These are phyloP conservation scores for Scedosporium dehoogii DNA, from an alignment of 2,329 filamentous ascomycete species.

Conservation along the genomic window DNA sequence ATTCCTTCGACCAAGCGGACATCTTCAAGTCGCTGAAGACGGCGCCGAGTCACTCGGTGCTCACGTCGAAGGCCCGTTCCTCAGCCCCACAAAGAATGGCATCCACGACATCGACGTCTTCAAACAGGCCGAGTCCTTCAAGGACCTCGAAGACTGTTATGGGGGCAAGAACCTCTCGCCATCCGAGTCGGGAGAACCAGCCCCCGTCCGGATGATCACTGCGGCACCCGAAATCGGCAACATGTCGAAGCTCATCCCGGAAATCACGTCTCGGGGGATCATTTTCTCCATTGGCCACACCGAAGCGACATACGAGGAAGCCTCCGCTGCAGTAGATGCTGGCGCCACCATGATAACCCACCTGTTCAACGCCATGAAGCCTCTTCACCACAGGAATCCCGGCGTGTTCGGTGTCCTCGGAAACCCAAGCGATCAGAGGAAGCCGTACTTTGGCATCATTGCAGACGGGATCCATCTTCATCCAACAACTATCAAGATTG, in stretches of 20 bases:
- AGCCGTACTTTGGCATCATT: slow-evolving; percentile 82
- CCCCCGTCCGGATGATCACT: slow-evolving; percentile 68
- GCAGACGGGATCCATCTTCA: slow-evolving; percentile 86
- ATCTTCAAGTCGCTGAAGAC: slow-evolving; percentile 46
- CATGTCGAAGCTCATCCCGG: slow-evolving; percentile 59
- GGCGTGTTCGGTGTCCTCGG: slow-evolving; percentile 83
- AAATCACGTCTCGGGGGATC: slow-evolving; percentile 56
- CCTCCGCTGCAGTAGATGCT: slow-evolving; percentile 56
- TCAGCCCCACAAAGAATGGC: slow-evolving; percentile 74
- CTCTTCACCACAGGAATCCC: slow-evolving; percentile 82
- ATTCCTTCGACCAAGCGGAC: slow-evolving; percentile 63
- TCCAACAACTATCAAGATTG: slow-evolving; percentile 79
- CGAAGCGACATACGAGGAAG: slow-evolving; percentile 78
- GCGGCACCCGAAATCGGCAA: slow-evolving; percentile 71
- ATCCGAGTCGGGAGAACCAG: slow-evolving; percentile 21
- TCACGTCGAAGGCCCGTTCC: slow-evolving; percentile 85
- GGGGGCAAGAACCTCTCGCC: slow-evolving; percentile 56
- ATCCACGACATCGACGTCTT: slow-evolving; percentile 72
- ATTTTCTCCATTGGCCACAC: slow-evolving; percentile 78
- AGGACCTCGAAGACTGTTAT: slow-evolving; percentile 62
- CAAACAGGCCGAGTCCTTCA: slow-evolving; percentile 49
- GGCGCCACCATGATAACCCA: slow-evolving; percentile 88
- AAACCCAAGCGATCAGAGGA: slow-evolving; percentile 42
- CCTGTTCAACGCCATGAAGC: slow-evolving; percentile 88
- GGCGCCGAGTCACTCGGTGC: slow-evolving; percentile 83